These are phyloP conservation scores for Priceomyces melissophilus DNA, from an alignment of 805 yeast species.

Conservation along the genomic window DNA sequence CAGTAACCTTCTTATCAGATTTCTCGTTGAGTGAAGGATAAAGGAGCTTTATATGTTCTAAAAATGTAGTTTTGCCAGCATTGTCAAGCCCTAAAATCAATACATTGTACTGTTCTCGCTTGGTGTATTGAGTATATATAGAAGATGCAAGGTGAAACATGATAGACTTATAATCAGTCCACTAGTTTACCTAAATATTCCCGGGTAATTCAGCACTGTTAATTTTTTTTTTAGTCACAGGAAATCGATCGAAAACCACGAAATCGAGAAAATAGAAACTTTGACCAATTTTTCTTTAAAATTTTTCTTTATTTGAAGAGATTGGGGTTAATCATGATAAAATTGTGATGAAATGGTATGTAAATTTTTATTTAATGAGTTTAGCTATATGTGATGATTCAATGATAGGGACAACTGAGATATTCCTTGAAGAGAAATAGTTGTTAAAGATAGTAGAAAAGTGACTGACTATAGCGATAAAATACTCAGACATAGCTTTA, in stretches of 20 bases:
- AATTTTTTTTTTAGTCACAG: background rate
- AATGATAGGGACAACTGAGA: constrained; percentile 29
- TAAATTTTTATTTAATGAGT: no score
- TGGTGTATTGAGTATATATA: constrained; percentile 42
- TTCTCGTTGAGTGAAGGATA: constrained; percentile 26
- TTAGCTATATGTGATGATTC: constrained; percentile 6
- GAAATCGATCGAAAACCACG: background rate
- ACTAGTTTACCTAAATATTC: background rate
- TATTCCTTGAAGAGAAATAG: constrained; percentile 17
- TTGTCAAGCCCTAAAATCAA: constrained; percentile 88
- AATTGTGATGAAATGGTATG: background rate
- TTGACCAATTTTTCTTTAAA: background rate
- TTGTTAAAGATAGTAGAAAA: constrained; percentile 24
- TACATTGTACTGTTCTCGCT: constrained; percentile 43
- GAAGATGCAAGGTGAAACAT: constrained; percentile 47
- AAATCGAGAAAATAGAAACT: background rate
- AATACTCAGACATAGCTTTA: no score
- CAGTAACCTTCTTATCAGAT: constrained; percentile 9
- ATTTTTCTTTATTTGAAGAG: background rate
- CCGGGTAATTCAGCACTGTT: background rate
- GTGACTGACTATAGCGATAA: constrained; percentile 6
- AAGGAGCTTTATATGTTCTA: constrained; percentile 39
- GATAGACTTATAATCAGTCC: background rate
- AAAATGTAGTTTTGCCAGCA: constrained; percentile 80
- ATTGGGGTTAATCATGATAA: background rate